Base-by-base conservation (phyloP, 805 yeast genomes). In the Starmerella etchellsii region DNA sequence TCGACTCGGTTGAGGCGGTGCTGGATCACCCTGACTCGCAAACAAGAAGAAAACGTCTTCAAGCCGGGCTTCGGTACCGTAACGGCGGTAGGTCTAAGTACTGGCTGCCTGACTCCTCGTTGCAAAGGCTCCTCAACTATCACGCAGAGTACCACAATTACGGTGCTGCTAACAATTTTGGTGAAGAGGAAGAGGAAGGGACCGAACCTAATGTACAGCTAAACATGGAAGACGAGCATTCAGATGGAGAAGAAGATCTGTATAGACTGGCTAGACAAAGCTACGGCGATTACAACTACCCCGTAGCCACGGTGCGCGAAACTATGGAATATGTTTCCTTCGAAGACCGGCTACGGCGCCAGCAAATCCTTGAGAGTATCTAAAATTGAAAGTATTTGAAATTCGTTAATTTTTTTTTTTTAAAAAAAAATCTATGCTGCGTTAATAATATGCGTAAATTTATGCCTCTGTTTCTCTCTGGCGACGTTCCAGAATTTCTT, bases 11-110 rank as follows among this genome's bases (percentile, higher is more conserved):
- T 1, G 83, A 80, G 48, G 76, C 81, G 0, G 53, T 73, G 33
- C 67, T 78, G 23, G 61, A 57, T 36, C 85, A 77, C 48, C 83
- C 85, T 1, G 69, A 69, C n/a, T 70, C 81, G 1, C 63, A 65
- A 15, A 73, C 80, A 3, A 65, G 78, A 47, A 68, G 70, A 67
- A 77, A 77, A 35, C 69, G 93, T 45, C 71, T 88, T 39, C 75
- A 77, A 46, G 80, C 83, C 44, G 99, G 99, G 0, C 59, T 87
- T 41, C 61, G 99, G 33, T 84, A 82, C 57, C 73, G 76, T 23
- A 71, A 76, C 37, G 80, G 81, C 31, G 96, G 96, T 0, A 70
- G 72, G 35, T 74, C 73, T 11, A 82, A 80, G 50, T 85, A 85
- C 58, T 91, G 97, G 97, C 63, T 87, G 15, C 67, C 69, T 1